Base-by-base conservation (phyloP, 1,139 yeast genomes). In the Candida sp. region DNA sequence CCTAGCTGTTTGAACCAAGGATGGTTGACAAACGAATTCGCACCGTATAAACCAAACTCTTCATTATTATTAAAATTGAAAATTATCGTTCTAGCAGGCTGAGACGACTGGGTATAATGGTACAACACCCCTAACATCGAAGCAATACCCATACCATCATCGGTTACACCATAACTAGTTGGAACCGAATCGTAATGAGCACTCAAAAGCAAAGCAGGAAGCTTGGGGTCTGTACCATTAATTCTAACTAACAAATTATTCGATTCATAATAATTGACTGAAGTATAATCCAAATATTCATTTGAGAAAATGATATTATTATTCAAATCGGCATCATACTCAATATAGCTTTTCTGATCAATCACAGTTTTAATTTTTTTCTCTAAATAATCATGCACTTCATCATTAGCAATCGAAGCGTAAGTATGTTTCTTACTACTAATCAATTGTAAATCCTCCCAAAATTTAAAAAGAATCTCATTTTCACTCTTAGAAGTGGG, bases 101-200 rank as follows among this genome's bases (percentile, higher is more conserved):
- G 82, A 12, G 68, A 65, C 4, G 64, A 55, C 0, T 66, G 49
- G 1, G 79, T 58, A 51, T 71, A 78, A 51, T 79, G 66, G 38
- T 80, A 70, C 47, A 90, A 66, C 2, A 87, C 68, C 1, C 93
- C 96, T 37, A 90, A 68, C 75, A 89, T 68, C 5, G 93, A 77
- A 1, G 93, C 96, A 47, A 88, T 74, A n/a, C 97, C 97, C 69
- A 84, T 84, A 0, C 97, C 97, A 58, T 88, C 97, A 61, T 91
- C 98, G 5, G 97, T 90, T 4, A 95, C 82, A 25, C 98, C 97
- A 56, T 71, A 81, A 11, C 91, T 83, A 3, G 95, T 80, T 12
- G 97, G 95, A 3, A 90, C 97, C 6, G 95, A 82, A 65, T 91
- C 97, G 57, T 69, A 91, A 64, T 91, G 97, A 3, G 97, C 91